Percentiles rank a stretch among this genome's conserved stretches.
phyloP scores from a whole-genome alignment of 2,329 filamentous ascomycete species.

The Alternaria gansuensis region DNA sequence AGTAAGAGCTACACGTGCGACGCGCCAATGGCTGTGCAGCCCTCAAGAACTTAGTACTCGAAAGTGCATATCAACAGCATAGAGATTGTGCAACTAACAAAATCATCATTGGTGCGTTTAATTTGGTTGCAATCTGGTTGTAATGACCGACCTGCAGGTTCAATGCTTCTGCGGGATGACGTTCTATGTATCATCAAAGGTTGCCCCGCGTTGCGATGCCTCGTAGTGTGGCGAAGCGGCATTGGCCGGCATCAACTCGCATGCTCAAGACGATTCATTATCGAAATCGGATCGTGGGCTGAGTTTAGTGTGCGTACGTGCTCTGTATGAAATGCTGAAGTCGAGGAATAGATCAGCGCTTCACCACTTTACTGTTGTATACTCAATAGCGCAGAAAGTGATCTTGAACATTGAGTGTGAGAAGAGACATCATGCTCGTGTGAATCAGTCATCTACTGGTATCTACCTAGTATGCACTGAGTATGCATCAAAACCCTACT shows the following conservation, averaged over 20 bases:
- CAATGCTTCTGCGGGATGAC: conserved; percentile 10
- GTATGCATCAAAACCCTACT: background rate
- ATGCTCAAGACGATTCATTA: background rate
- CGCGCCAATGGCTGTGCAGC: conserved; percentile 32
- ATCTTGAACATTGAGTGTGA: background rate
- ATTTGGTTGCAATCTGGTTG: background rate
- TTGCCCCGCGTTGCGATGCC: conserved; percentile 10
- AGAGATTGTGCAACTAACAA: conserved; percentile 6
- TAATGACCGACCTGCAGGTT: conserved; percentile 4
- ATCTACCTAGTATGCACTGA: conserved; percentile 1
- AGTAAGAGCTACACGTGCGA: conserved; percentile 33
- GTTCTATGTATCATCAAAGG: conserved; percentile 6
- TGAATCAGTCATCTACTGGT: background rate
- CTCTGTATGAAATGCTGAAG: background rate
- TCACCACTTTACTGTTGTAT: background rate
- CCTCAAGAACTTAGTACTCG: background rate
- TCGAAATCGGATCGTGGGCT: background rate
- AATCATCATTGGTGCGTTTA: conserved; percentile 5
- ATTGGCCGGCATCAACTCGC: conserved; percentile 1
- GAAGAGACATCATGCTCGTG: background rate
- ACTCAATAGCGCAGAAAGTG: background rate
- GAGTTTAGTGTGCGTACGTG: too few species aligned
- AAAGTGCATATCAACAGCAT: background rate
- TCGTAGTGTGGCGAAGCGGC: conserved; percentile 5
- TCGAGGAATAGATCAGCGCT: background rate